Percentiles rank a stretch among this genome's conserved stretches.
Conservation (phyloP, 352 stramenopile genomes). For the Phytophthora megakarya region DNA sequence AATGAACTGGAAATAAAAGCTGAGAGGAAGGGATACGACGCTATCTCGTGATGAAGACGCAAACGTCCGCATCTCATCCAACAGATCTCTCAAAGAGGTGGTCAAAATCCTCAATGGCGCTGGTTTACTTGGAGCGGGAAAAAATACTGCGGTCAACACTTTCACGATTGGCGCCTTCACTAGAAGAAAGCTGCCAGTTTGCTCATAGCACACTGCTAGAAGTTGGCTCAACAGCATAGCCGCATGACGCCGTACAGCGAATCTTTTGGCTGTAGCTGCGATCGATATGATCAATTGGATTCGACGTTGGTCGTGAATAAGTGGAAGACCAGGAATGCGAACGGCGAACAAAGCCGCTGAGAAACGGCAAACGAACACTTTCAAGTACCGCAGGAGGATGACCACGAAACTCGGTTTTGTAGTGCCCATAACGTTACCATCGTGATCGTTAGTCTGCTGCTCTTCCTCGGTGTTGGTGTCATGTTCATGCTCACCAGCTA, state of each 20-base stretch:
- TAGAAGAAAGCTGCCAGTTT: constrained; percentile 67
- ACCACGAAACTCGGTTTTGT: constrained; percentile 47
- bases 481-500: constrained; percentile 24
- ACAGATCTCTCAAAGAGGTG: constrained; percentile 43
- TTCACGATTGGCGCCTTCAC: constrained; percentile 54
- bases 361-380: constrained; percentile 56
- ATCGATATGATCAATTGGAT: constrained; percentile 54
- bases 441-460: constrained; percentile 18
- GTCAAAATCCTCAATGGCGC: constrained; percentile 17
- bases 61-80: constrained; percentile 63
- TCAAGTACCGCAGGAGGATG: constrained; percentile 56
- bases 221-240: constrained; percentile 54
- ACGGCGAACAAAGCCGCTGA: constrained; percentile 57
- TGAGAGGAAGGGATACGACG: constrained; percentile 15
- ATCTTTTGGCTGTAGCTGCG: constrained; percentile 43
- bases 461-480: constrained; percentile 17
- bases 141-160: constrained; percentile 54
- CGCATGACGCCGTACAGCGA: constrained; percentile 39
- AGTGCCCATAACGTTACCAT: constrained; percentile 24
- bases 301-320: constrained; percentile 59
- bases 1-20: constrained; percentile 55
- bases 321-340: constrained; percentile 48
- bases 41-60: constrained; percentile 15
- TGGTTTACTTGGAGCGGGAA: constrained; percentile 21
- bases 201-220: constrained; percentile 55